Conservation (phyloP, 495 filamentous ascomycete species). For the Podospora bellae-mahoneyi region DNA sequence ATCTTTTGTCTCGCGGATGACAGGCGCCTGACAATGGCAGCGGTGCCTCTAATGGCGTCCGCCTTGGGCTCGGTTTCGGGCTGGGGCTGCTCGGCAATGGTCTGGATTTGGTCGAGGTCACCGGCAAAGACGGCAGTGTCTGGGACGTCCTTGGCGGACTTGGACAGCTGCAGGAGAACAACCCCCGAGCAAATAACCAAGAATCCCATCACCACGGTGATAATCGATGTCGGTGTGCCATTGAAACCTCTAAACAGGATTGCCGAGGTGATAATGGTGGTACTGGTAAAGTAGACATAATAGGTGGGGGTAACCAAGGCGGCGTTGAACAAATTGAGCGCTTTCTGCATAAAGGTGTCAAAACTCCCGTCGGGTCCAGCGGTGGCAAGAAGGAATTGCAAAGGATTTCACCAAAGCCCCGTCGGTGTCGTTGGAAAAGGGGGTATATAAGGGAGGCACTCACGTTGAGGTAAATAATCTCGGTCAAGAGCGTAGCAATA, state of each 20-base stretch:
- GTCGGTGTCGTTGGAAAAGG: too few relatives aligned
- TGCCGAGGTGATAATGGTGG: conserved; percentile 90
- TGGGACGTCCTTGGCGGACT: conserved; percentile 94
- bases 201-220: conserved; percentile 91
- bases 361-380: neutral
- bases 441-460: conserved; percentile 34
- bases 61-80: conserved; percentile 94
- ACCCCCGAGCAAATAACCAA: conserved; percentile 92
- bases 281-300: conserved; percentile 95
- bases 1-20: conserved; percentile 72
- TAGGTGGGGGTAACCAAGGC: conserved; percentile 97
- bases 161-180: conserved; percentile 95
- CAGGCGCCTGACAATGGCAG: conserved; percentile 81
- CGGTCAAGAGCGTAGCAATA: conserved; percentile 77
- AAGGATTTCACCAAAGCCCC: too few relatives aligned
- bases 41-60: conserved; percentile 89
- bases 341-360: conserved; percentile 70
- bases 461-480: conserved; percentile 95
- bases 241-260: conserved; percentile 95
- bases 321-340: conserved; percentile 94
- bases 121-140: conserved; percentile 90
- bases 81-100: conserved; percentile 90
- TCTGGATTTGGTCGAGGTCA: conserved; percentile 90
- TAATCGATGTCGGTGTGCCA: conserved; percentile 72
- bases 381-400: too few relatives aligned